Conservation (phyloP, 225 moss, liverwort and hornwort genomes). For the Ulota crispa region DNA sequence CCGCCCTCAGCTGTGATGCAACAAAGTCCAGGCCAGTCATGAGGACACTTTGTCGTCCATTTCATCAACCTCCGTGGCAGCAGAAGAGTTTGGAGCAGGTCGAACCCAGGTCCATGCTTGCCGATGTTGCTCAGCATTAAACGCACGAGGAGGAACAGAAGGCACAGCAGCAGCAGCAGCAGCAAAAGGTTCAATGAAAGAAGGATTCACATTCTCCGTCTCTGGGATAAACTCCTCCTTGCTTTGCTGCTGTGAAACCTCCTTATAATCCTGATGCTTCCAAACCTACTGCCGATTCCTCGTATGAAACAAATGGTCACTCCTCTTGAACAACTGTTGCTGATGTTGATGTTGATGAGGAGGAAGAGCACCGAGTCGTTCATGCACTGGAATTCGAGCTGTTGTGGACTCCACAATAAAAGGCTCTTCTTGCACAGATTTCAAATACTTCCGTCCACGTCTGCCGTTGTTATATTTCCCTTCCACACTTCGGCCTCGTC, state of each 20-base stretch:
- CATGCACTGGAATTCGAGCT: slow-evolving; percentile 33
- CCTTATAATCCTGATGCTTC: slow-evolving; percentile 17
- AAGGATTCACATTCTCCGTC: slow-evolving; percentile 9
- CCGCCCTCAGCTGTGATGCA: slow-evolving; percentile 19
- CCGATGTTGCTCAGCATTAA: slow-evolving; percentile 42
- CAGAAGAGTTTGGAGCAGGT: slow-evolving; percentile 15
- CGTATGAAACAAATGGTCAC: slow-evolving; percentile 23
- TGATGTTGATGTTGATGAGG: background rate
- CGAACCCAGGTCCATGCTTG: slow-evolving; percentile 47
- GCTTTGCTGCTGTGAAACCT: slow-evolving; percentile 1
- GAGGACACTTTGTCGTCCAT: slow-evolving; percentile 7
- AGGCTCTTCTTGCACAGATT: slow-evolving; percentile 5
- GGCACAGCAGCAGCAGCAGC: background rate
- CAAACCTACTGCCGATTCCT: slow-evolving; percentile 31
- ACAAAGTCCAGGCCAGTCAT: background rate
- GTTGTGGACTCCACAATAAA: background rate
- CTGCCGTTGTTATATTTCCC: background rate
- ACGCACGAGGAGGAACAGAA: slow-evolving; percentile 14
- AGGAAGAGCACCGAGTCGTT: slow-evolving; percentile 38
- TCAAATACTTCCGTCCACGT: slow-evolving; percentile 22
- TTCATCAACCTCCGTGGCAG: slow-evolving; percentile 38
- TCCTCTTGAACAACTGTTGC: slow-evolving; percentile 20
- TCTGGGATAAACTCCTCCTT: background rate
- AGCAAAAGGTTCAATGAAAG: slow-evolving; percentile 15
- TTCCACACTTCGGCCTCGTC: slow-evolving; percentile 25